Base-by-base conservation (phyloP, 192 early-diverging fungal genomes). In the Backusella parvicylindrica region DNA sequence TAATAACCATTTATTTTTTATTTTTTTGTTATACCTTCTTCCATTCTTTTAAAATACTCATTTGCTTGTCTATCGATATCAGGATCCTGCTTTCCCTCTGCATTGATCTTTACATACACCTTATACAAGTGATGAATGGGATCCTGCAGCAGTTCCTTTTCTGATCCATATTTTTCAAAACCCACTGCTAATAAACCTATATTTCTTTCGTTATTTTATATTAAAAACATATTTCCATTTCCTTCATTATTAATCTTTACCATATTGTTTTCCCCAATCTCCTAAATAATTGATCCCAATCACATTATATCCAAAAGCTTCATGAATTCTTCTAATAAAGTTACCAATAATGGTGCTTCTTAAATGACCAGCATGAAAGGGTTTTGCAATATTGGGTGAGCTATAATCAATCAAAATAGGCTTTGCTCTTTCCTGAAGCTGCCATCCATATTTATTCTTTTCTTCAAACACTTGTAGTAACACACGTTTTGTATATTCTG, bases 231-330 rank as follows among this genome's bases (percentile, higher is more conserved):
- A n/a, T 1, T 33, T 35, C 1, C 33, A n/a, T 33, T 32, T 33
- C 3, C 1, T 33, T 33, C n/a, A 6, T 65, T 65, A 1, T 6
- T 65, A 33, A 1, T 35, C 12, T 31, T 21, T 87, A 89, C 94
- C 98, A 83, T 95, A 99, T 82, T 98, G 97, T 79, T 97, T 99
- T 37, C 98, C 98, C 98, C 98, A 99, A 81, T 99, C 97, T 23
- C 98, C 98, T 23, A 99, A 82, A 81, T 99, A 97, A 83, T 99
- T 99, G 77, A 98, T 95, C 6, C 89, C 87, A 33, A 95, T 84
- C 6, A 91, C 91, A 1, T 91, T 89, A 83, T 93, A 95, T 32
- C 96, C 97, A 74, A 90, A 87, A 33, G 92, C 95, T 72, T 88
- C 80, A 80, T 94, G 86, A 18, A 93, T 83, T 36, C 93, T 87